These are phyloP conservation scores for Athelia psychrophila DNA, from an alignment of 1,284 basidiomycete species.

Conservation along the genomic window DNA sequence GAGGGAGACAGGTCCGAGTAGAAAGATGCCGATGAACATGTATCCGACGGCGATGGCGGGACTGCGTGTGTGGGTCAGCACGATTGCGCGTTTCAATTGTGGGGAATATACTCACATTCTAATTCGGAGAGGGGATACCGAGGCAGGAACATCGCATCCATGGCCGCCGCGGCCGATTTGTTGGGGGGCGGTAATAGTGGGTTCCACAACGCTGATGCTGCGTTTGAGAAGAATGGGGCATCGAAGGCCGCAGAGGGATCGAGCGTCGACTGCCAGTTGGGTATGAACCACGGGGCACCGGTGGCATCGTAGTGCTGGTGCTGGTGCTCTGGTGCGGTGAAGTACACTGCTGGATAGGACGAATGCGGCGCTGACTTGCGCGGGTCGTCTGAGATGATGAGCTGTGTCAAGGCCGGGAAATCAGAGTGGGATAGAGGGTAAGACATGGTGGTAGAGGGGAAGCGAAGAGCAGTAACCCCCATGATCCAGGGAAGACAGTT, in stretches of 20 bases:
- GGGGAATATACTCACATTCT: constrained; percentile 2
- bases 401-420: neutral
- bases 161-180: constrained; percentile 2
- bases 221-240: neutral
- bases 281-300: neutral
- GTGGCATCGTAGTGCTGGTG: neutral
- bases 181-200: neutral
- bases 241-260: neutral
- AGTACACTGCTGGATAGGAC: neutral
- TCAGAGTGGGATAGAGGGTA: neutral
- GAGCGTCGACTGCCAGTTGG: neutral
- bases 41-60: constrained; percentile 41
- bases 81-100: neutral
- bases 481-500: neutral
- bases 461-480: neutral
- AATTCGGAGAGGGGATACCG: constrained; percentile 3
- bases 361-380: neutral
- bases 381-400: neutral
- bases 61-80: constrained; percentile 19
- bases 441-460: neutral
- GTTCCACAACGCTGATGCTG: neutral
- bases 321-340: neutral
- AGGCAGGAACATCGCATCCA: constrained; percentile 2
- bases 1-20: constrained; percentile 16
- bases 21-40: constrained; percentile 25